Evolutionary conservation across 75 land plant species (phyloP), one percentile per base, ranked within the genome.

Genomic region (Ceratopteris richardii): DNA sequence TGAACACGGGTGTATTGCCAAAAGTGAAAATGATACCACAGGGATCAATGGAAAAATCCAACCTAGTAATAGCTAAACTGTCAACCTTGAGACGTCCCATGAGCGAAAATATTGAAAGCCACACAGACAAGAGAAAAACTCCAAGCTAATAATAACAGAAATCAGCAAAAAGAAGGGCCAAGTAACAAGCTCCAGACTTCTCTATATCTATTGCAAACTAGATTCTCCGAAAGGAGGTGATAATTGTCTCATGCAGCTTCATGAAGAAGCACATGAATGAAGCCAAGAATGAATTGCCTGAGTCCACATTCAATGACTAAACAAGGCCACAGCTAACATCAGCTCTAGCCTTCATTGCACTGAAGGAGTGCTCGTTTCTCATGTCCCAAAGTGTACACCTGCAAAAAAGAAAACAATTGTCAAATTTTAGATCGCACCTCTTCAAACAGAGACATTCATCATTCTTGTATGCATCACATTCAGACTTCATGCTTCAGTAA

Each of bases 231-330:
- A 46, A 46, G 48, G n/a, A n/a, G 48, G 17, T 4, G 21, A 46
- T 46, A 33, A 33, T 46, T 46, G 48, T 46, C 48, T 46, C 48
- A 17, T n/a, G 21, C 14, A n/a, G 21, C 17, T 46, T 17, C 48
- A 20, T 17, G 17, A 46, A 2, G 48, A 17, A 46, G 17, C 21
- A 46, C 48, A 46, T 17, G 48, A 46, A 46, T 7, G 12, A 52
- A 52, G 54, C 54, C 54, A 52, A 52, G 54, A 52, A 52, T 52
- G 54, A 52, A 52, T 52, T 52, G 54, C 54, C 54, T 52, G 29
- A 52, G 54, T 52, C 54, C 22, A 52, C 54, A 52, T 52, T 9
- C 24, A 52, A 52, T 52, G 54, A 52, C 54, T 23, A 52, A 52
- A 26, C 54, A 52, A 52, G 54, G 27, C 27, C 54, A 52, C 1